phyloP scores from a whole-genome alignment of 805 yeast species.

The Barnettozyma wickerhamii region DNA sequence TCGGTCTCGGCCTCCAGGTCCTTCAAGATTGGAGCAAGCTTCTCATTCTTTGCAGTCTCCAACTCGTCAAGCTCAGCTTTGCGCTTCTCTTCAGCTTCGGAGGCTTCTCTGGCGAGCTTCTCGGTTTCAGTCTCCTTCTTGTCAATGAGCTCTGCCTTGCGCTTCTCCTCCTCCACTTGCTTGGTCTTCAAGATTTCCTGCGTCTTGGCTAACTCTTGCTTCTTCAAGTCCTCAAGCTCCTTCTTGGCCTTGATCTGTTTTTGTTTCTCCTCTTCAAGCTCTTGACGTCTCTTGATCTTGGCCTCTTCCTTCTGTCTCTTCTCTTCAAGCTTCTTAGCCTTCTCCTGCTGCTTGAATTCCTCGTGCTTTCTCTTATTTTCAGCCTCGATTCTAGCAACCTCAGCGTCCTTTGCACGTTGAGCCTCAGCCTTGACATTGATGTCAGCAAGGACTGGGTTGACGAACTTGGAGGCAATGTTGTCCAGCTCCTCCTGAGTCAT shows the following conservation, averaged over 20 bases:
- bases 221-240: conserved; percentile 28
- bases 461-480: conserved; percentile 71
- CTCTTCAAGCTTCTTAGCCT: conserved; percentile 35
- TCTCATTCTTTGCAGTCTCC: conserved; percentile 50
- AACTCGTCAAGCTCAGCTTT: conserved; percentile 36
- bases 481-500: conserved; percentile 75
- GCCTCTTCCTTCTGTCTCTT: conserved; percentile 34
- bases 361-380: conserved; percentile 36
- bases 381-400: conserved; percentile 31
- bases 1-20: conserved; percentile 47
- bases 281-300: conserved; percentile 27
- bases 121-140: conserved; percentile 26
- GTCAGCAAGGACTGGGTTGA: conserved; percentile 77
- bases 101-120: conserved; percentile 21
- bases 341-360: conserved; percentile 37
- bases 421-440: conserved; percentile 63
- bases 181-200: conserved; percentile 33
- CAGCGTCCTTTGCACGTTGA: conserved; percentile 58
- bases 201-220: conserved; percentile 31
- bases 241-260: conserved; percentile 28
- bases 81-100: conserved; percentile 43
- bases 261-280: conserved; percentile 32
- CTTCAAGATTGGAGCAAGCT: conserved; percentile 49
- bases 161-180: conserved; percentile 28
- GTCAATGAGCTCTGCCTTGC: conserved; percentile 25